These are phyloP conservation scores for Solanum rostratum DNA, from an alignment of 257 asterid genomes.

Conservation along the genomic window DNA sequence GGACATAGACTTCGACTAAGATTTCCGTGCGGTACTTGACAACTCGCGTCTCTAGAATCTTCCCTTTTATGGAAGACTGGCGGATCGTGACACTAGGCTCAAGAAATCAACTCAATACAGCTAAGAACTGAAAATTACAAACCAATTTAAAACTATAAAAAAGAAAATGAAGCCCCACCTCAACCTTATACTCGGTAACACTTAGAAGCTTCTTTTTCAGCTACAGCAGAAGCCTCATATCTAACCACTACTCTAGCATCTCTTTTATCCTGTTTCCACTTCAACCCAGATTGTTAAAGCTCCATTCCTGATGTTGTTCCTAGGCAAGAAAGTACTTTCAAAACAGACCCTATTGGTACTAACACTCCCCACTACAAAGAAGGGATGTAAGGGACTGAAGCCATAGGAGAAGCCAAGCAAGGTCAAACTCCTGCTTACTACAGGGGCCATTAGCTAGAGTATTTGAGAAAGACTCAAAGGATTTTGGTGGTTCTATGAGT, in stretches of 20 bases:
- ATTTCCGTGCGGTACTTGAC: too few species aligned
- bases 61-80: too few species aligned
- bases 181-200: conserved; percentile 69
- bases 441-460: conserved; percentile 53
- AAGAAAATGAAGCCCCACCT: conserved; percentile 27
- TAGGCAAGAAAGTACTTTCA: conserved; percentile 43
- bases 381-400: conserved; percentile 31
- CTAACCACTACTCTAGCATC: conserved; percentile 50
- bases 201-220: conserved; percentile 77
- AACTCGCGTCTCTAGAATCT: too few species aligned
- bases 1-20: too few species aligned
- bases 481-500: not conserved
- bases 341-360: conserved; percentile 22
- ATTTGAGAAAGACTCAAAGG: not conserved
- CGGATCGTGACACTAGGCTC: too few species aligned
- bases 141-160: not conserved
- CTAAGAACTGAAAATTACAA: not conserved
- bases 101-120: not conserved
- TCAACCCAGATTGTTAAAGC: conserved; percentile 38
- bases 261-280: conserved; percentile 52
- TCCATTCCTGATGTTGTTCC: conserved; percentile 38
- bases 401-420: conserved; percentile 31
- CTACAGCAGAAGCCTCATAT: conserved; percentile 73
- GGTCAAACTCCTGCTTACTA: conserved; percentile 55
- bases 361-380: conserved; percentile 25